Conservation (phyloP, 1,139 yeast genomes). For the Candida sp. region DNA sequence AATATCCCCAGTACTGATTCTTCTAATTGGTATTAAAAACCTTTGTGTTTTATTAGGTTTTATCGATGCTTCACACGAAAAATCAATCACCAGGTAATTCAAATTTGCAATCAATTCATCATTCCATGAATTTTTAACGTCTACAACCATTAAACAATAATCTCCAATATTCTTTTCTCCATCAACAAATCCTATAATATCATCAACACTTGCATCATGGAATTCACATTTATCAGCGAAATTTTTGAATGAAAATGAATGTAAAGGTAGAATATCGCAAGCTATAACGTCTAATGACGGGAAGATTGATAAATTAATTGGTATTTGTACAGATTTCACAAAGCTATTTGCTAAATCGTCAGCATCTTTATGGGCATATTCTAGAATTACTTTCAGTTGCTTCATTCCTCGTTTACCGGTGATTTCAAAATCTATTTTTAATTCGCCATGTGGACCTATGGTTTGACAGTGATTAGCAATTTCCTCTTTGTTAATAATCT, state of each 20-base stretch:
- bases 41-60: constrained; percentile 55
- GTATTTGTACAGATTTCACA: constrained; percentile 57
- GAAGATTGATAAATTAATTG: constrained; percentile 64
- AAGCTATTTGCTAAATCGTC: constrained; percentile 28
- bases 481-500: constrained; percentile 36
- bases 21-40: constrained; percentile 64
- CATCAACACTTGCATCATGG: constrained; percentile 8
- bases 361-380: constrained; percentile 52
- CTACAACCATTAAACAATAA: constrained; percentile 63
- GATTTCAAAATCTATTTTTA: constrained; percentile 54
- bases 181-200: constrained; percentile 9
- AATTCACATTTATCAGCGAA: constrained; percentile 13
- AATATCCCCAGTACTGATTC: constrained; percentile 44
- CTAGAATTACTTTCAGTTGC: constrained; percentile 61
- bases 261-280: constrained; percentile 63
- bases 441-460: constrained; percentile 28
- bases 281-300: constrained; percentile 73
- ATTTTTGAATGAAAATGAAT: constrained; percentile 21
- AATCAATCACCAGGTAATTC: constrained; percentile 14
- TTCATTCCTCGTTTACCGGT: constrained; percentile 74
- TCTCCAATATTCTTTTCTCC: constrained; percentile 36
- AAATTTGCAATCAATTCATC: constrained; percentile 32
- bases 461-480: constrained; percentile 29
- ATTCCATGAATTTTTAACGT: constrained; percentile 69
- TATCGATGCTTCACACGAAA: constrained; percentile 25